Evolutionary conservation across 140 eudicot genomes (phyloP).

Genomic region (Flaveria floridana): DNA sequence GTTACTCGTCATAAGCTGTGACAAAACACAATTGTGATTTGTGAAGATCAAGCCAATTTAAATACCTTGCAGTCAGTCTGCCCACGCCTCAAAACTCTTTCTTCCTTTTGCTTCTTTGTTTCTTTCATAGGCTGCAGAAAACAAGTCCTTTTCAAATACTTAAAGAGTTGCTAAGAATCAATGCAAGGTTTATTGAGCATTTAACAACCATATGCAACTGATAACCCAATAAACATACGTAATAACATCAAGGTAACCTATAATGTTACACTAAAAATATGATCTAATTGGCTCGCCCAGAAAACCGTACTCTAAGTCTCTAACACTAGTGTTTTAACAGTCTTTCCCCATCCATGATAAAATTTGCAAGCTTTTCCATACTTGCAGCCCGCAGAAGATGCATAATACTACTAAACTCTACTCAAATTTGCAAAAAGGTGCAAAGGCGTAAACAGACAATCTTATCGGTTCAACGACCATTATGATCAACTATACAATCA

Average conservation of each 20-base stretch:
- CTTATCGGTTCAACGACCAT: not conserved
- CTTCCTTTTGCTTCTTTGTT: conserved; percentile 43
- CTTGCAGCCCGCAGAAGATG: conserved; percentile 72
- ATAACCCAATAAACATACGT: not conserved
- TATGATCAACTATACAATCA: not conserved
- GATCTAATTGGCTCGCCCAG: conserved; percentile 47
- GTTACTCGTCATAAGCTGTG: not conserved
- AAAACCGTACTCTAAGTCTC: conserved; percentile 54
- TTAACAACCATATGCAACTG: not conserved
- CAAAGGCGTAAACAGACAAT: conserved; percentile 22
- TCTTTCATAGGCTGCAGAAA: conserved; percentile 43
- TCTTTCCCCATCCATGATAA: conserved; percentile 52
- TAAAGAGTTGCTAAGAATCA: not conserved
- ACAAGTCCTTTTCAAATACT: not conserved
- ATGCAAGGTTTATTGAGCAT: not conserved
- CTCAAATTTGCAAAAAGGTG: conserved; percentile 18
- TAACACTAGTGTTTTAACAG: conserved; percentile 35
- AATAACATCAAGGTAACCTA: not conserved
- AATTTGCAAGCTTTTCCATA: conserved; percentile 72
- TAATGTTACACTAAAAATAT: not conserved
- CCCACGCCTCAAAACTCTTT: conserved; percentile 40
- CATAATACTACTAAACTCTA: conserved; percentile 46
- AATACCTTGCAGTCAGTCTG: conserved; percentile 82
- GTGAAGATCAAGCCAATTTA: not conserved
- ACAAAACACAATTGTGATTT: not conserved